Percentiles rank a stretch among this genome's conserved stretches.
phyloP scores from a whole-genome alignment of 805 yeast genomes.

The Hanseniaspora taiwanica region DNA sequence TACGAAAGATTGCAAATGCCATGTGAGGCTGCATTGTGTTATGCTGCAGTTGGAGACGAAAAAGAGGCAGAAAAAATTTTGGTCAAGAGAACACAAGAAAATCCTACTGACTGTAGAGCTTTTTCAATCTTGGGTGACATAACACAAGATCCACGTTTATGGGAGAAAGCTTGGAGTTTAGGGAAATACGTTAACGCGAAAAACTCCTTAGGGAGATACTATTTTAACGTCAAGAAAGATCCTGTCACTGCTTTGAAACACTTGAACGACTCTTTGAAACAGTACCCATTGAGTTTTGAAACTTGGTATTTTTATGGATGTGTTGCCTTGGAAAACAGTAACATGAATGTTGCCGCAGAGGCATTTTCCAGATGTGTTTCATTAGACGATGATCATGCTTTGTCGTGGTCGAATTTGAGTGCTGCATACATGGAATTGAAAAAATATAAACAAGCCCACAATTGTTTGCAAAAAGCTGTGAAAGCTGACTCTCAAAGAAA shows the following conservation, averaged over 20 bases:
- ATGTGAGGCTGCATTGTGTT: constrained; percentile 80
- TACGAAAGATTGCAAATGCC: constrained; percentile 66
- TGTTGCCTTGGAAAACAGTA: constrained; percentile 60
- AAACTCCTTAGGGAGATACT: constrained; percentile 62
- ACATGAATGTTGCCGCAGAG: constrained; percentile 70
- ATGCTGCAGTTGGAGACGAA: constrained; percentile 72
- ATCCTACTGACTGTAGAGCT: constrained; percentile 74
- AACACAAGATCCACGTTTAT: constrained; percentile 55
- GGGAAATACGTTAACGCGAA: constrained; percentile 80
- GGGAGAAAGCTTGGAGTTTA: constrained; percentile 81
- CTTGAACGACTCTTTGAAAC: constrained; percentile 58
- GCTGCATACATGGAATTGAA: constrained; percentile 56
- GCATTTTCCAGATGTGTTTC: constrained; percentile 88
- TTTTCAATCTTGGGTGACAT: constrained; percentile 78
- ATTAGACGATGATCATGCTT: constrained; percentile 64
- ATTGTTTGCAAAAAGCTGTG: constrained; percentile 72
- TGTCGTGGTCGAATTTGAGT: constrained; percentile 87
- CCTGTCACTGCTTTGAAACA: constrained; percentile 44
- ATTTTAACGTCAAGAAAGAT: constrained; percentile 40
- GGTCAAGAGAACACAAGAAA: constrained; percentile 33
- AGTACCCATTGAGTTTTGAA: constrained; percentile 60
- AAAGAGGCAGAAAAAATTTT: constrained; percentile 51
- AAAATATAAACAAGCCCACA: constrained; percentile 66
- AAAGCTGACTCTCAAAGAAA: constrained; percentile 58
- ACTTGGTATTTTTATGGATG: constrained; percentile 93